Conservation (phyloP, 805 yeast species). For the Candida awuae region DNA sequence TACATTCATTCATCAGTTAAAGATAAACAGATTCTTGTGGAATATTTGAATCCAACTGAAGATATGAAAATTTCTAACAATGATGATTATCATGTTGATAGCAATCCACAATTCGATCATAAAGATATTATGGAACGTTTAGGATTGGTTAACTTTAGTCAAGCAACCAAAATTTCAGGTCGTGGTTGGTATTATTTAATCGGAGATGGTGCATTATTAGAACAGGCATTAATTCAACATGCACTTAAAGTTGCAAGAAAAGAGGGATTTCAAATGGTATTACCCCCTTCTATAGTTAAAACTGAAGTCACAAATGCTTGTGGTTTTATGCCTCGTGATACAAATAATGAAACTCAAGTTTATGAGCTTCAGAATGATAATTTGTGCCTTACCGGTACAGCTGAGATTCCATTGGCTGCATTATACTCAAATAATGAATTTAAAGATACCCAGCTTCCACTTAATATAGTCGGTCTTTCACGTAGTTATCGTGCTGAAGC, state of each 20-base stretch:
- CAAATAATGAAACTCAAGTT: constrained; percentile 76
- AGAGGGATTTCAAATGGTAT: constrained; percentile 58
- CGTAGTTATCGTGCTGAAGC: constrained; percentile 94
- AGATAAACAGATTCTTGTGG: constrained; percentile 36
- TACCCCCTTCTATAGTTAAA: constrained; percentile 83
- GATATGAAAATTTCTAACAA: constrained; percentile 18
- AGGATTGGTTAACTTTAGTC: constrained; percentile 57
- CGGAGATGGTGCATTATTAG: constrained; percentile 81
- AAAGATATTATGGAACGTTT: constrained; percentile 60
- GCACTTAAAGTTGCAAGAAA: constrained; percentile 59
- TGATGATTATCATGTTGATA: constrained; percentile 2
- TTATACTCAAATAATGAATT: constrained; percentile 43
- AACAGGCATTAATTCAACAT: constrained; percentile 82
- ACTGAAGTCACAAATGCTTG: constrained; percentile 76
- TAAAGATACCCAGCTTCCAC: constrained; percentile 35
- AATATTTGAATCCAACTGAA: constrained; percentile 42
- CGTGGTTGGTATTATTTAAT: constrained; percentile 81
- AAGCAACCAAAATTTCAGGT: constrained; percentile 73
- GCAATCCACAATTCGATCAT: constrained; percentile 42
- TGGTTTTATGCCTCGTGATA: constrained; percentile 91
- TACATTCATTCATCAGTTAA: constrained; percentile 42
- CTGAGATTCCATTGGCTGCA: constrained; percentile 91
- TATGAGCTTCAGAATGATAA: constrained; percentile 46
- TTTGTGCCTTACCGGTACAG: constrained; percentile 81
- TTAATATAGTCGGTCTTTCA: constrained; percentile 68